Base-by-base conservation (phyloP, 148 eudicot species). In the Drosera capensis region DNA sequence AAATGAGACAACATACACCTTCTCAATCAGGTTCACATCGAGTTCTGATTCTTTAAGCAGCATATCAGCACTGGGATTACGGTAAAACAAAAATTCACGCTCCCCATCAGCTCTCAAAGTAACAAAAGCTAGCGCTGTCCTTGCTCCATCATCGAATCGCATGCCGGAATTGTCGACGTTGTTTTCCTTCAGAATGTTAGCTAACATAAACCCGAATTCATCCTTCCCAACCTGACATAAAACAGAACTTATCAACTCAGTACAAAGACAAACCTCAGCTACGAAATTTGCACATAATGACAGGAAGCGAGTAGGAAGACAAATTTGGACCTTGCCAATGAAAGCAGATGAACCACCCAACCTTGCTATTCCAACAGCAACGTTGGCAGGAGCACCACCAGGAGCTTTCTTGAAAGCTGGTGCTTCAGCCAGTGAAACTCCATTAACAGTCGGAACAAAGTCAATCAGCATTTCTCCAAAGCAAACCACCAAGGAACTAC, bases 301-400 rank as follows among this genome's bases (percentile, higher is more conserved):
- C 22, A 50, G 9, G 3, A 37, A 26, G 21, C n/a, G n/a, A 48
- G 20, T 23, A 23, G 2, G 18, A 46, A 42, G 34, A 48, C 11
- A 38, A 22, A 18, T 48, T 46, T 38, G 26, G 41, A 88, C 90
- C 94, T 86, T 86, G 52, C 96, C 96, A 51, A 86, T 70, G 52
- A 86, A 86, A 58, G 84, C 84, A 0, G 96, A 66, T 23, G 86
- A 83, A 42, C 96, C 96, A 44, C 96, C 96, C 46, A 88, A 47
- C 40, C 79, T 78, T 7, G 96, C 53, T 31, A 88, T 57, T 25
- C 90, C 79, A 38, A 83, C 94, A 59, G 96, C 96, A 46, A 88
- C 96, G 65, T 88, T 88, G 44, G 96, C 96, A 46, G 96, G 96
- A 50, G 96, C 96, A 31, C 96, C 96, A 23, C 96, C 94, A 2